These are phyloP conservation scores for Logfia minima DNA, from an alignment of 129 eudicot species.

Conservation along the genomic window DNA sequence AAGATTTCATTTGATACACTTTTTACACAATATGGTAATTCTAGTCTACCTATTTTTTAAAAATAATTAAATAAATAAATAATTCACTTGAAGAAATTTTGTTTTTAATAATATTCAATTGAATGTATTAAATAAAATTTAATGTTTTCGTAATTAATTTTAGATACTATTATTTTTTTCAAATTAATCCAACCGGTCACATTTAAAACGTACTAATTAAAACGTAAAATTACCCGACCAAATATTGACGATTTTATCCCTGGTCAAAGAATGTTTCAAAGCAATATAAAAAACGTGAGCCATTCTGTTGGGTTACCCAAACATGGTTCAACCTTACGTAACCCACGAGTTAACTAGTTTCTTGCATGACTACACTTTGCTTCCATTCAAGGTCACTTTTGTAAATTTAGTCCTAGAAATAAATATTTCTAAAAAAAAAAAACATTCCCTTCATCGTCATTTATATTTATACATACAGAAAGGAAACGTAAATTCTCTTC, in stretches of 20 bases:
- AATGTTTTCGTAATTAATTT: too few relatives aligned
- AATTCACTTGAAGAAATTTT: too few relatives aligned
- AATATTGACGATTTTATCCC: constrained; percentile 12
- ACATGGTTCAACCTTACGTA: constrained; percentile 31
- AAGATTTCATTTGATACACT: too few relatives aligned
- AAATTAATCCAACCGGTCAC: too few relatives aligned
- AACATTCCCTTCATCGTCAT: constrained; percentile 7
- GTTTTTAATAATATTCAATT: too few relatives aligned
- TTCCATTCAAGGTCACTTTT: constrained; percentile 34
- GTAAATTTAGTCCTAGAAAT: constrained; percentile 19
- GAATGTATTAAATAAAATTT: too few relatives aligned
- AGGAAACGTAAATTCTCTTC: constrained; percentile 20
- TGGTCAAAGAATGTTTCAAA: constrained; percentile 12
- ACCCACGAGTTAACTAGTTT: constrained; percentile 29
- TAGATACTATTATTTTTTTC: too few relatives aligned
- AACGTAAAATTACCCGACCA: background rate
- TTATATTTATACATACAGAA: background rate
- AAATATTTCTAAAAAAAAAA: constrained; percentile 1
- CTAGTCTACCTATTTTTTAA: too few relatives aligned
- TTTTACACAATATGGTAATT: too few relatives aligned
- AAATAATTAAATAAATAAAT: too few relatives aligned
- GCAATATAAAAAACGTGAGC: constrained; percentile 30
- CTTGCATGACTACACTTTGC: constrained; percentile 39
- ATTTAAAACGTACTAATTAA: too few relatives aligned
- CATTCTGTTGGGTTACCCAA: constrained; percentile 30